A percentile compares a stretch with the other conserved stretches of the same genome.
Conservation (phyloP, 208 protist genomes). For the Lotmaria passim region DNA sequence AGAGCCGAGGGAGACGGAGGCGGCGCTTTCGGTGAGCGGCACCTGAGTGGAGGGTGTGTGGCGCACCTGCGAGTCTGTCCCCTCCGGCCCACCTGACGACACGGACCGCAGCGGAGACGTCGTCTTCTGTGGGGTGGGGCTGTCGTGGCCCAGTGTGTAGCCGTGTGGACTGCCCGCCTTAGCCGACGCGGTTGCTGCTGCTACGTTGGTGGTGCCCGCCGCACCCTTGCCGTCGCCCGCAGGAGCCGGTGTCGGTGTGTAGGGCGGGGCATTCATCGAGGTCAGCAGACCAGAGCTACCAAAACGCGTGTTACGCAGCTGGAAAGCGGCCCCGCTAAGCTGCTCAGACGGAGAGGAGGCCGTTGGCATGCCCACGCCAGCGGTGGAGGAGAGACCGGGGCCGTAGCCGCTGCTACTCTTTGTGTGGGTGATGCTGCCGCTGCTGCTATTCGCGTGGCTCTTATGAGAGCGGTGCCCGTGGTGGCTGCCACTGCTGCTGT, state of each 20-base stretch:
- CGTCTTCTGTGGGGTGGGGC: background rate
- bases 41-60: background rate
- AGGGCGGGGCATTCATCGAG: background rate
- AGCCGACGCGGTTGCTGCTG: too few relatives aligned
- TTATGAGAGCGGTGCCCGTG: background rate
- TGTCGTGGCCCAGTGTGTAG: background rate
- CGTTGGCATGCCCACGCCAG: background rate
- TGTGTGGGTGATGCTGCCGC: background rate
- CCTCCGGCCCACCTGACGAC: background rate
- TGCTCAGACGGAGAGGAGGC: background rate
- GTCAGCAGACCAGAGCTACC: slow-evolving; percentile 1
- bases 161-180: background rate
- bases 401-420: background rate
- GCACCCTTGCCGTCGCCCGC: background rate
- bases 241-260: background rate
- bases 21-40: background rate
- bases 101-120: background rate
- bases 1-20: background rate
- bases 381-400: background rate
- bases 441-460: background rate
- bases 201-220: too few relatives aligned
- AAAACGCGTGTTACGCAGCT: background rate
- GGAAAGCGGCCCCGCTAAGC: background rate
- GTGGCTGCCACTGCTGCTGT: background rate
- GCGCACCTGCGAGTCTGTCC: background rate